Base-by-base conservation (phyloP, 345 rosid genomes). In the Populus tremula region DNA sequence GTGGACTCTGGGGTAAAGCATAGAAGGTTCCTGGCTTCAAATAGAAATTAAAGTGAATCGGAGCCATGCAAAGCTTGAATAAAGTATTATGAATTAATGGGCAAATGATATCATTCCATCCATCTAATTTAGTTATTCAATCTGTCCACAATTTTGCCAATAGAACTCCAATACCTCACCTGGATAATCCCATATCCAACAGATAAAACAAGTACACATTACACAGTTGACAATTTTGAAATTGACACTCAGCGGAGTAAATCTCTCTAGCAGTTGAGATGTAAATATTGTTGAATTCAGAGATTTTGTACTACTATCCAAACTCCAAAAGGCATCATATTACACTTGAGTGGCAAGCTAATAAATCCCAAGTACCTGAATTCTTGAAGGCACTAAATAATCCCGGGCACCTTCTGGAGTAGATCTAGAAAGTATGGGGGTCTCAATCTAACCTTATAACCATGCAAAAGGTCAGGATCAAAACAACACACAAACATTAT, bases 331-430 rank as follows among this genome's bases (percentile, higher is more conserved):
- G 33, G 50, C 41, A 70, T 61, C 12, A 43, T 16, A 61, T 18
- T 6, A 74, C 68, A 74, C 10, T 13, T 27, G 25, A 73, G 63
- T 2, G 20, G 65, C 62, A 18, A 70, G 53, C 56, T 20, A 53
- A 54, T 25, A 76, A 78, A 50, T 77, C 25, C 27, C 39, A 47
- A 76, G 79, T 89, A 93, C 99, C 98, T 93, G 98, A 90, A 93
- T 82, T 90, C 97, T 92, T 25, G 97, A 93, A 72, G 99, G 99
- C 13, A 96, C 99, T 84, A 96, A 83, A 86, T 92, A 96, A 87
- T 96, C 98, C 50, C 97, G 88, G 25, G 99, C 99, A 69, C 98
- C 98, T 89, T 93, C 97, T 47, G 99, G 99, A 79, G 99, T 96
- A 31, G 98, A 96, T 86, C 95, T 92, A 56, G 96, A 90, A 66